Base-by-base conservation (phyloP, 306 rosid genomes). In the Abrus pulchellus region DNA sequence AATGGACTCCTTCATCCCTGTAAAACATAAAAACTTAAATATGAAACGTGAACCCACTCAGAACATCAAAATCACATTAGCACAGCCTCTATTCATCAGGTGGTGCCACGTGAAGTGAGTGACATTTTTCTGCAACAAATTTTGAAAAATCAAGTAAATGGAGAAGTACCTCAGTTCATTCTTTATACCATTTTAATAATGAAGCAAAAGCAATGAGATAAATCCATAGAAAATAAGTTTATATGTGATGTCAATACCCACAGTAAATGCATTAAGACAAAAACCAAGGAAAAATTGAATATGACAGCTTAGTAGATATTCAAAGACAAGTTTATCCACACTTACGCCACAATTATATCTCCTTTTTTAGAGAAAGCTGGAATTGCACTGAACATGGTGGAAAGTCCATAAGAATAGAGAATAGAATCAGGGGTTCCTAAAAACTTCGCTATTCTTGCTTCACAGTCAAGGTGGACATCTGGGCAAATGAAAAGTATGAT, bases 391-490 rank as follows among this genome's bases (percentile, higher is more conserved):
- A 96, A 96, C 99, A 90, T 90, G 83, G 99, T 88, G 80, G 99
- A 96, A 33, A 96, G 93, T 74, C 99, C 99, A 80, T 88, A 96
- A 38, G 99, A 92, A 87, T 93, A 93, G 45, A 96, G 93, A 86
- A 96, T 96, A 72, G 99, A 96, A 80, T 96, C 98, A 33, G 97
- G 94, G 48, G 99, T 96, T 85, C 99, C 99, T 97, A 96, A 84
- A 88, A 96, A 96, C 9, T 89, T 92, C 43, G 99, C 97, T 74
- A 96, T 92, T 84, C 99, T 92, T 54, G 94, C 97, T 86, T 96
- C 99, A 87, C 97, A 96, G 74, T 96, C 99, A 89, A 96, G 99
- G 86, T 96, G 99, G 79, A 96, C 97, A 79, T 93, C 99, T 93
- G 88, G 75, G 79, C 74, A 79, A 76, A 67, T 56, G 50, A 64